These are phyloP conservation scores for Ceratocystis huliohia DNA, from an alignment of 2,329 filamentous ascomycete genomes.

Conservation along the genomic window DNA sequence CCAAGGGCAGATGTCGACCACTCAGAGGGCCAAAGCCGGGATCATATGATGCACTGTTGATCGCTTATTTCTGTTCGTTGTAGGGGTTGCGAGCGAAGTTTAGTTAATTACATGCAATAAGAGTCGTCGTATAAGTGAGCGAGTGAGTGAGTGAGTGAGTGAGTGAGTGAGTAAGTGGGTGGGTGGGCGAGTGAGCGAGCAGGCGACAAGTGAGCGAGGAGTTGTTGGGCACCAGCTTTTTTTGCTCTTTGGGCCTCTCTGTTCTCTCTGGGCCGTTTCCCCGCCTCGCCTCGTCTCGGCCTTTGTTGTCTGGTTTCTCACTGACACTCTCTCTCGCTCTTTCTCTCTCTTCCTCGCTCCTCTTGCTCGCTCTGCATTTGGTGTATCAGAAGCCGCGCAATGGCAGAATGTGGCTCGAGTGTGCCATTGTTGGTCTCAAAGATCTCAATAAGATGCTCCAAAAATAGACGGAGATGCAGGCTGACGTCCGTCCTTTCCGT, in stretches of 20 bases:
- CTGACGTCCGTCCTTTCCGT: slow-evolving; percentile 1
- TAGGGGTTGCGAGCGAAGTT: not conserved
- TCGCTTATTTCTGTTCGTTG: not conserved
- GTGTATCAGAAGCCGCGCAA: not conserved
- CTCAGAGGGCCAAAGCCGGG: not conserved
- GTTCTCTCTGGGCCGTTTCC: not conserved
- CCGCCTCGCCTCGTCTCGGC: not conserved
- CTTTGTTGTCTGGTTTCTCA: not conserved
- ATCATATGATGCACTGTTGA: not conserved
- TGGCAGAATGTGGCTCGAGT: slow-evolving; percentile 6
- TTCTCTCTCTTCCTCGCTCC: not conserved
- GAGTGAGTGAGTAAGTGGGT: no score
- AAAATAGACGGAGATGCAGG: not conserved
- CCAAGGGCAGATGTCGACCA: not conserved
- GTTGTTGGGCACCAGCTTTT: not conserved
- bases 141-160: not conserved
- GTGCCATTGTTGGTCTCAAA: not conserved
- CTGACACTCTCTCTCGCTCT: not conserved
- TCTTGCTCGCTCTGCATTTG: not conserved
- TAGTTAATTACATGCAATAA: no score
- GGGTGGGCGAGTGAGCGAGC: not conserved
- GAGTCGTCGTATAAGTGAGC: not conserved
- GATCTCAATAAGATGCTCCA: not conserved
- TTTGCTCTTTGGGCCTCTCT: not conserved
- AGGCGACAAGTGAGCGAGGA: not conserved